Evolutionary conservation across 2,329 filamentous ascomycete genomes (phyloP), one percentile per base, ranked within the genome.

Genomic region (Alternaria incomplexa): DNA sequence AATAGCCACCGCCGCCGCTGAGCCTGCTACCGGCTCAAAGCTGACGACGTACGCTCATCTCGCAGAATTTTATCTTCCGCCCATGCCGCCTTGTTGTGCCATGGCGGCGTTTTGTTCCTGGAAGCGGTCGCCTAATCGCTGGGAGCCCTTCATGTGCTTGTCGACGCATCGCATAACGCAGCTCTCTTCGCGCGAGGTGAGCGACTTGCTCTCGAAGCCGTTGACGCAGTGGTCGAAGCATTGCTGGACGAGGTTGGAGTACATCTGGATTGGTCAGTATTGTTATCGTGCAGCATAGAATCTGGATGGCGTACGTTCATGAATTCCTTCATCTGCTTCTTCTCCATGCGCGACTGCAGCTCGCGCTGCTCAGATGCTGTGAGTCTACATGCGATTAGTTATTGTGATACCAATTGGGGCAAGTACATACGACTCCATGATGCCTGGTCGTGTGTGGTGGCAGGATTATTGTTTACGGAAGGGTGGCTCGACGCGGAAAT

Each of bases 311-410:
- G 74, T 87, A 98, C 96, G 76, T 89, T 92, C 91, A 98, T 97
- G 80, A 99, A 98, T 81, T 98, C 95, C 85, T 97, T 97, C 87
- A 99, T 93, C 84, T 99, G 96, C 84, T 96, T 96, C 84, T 92
- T 92, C 86, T 98, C 93, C 89, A 99, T 94, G 83, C 96, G 93
- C 84, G 89, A 84, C 83, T 97, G 91, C 79, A 99, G 91, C 87
- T 96, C 93, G 84, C 93, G 92, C 86, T 96, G 92, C 86, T 98
- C 95, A 75, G 89, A 82, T 75, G 86, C 80, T 73, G 88, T 92
- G 80, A 97, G 91, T 73, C 89, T 91, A 53, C 53, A 50, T 9
- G 48, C 28, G 51, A 60, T 75, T 65, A 73, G 69, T 57, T 53
- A 26, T 43, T 46, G 23, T 5, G 8, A 44, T 30, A 20, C 3